Evolutionary conservation across 495 filamentous ascomycete genomes (phyloP), one percentile per base, ranked within the genome.

Genomic region (Trichoderma gamsii): DNA sequence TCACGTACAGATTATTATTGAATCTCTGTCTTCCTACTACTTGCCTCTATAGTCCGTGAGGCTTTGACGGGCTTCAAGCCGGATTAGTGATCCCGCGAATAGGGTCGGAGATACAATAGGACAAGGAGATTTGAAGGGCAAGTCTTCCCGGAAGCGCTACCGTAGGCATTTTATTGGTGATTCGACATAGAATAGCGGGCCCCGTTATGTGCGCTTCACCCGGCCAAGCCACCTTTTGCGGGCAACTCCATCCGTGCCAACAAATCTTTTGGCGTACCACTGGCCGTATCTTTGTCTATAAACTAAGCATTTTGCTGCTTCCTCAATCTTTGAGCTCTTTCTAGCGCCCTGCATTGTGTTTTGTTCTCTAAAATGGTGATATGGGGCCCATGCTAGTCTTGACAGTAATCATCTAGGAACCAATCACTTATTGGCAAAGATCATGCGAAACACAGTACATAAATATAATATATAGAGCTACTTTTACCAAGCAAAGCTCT

Each of bases 401-500:
- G 8, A 38, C 35, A 38, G 5, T 38, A 38, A 38, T 6, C 5
- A 0, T 38, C 35, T 5, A 6, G 8, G 5, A 38, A 5, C 8
- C 35, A 38, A 7, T 38, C 35, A 7, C 8, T 38, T 9, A 38
- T 4, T 38, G 35, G 35, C 0, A 38, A 3, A 38, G 7, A 38
- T 0, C 8, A 38, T 38, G 35, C 35, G 4, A 4, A 9, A 3
- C 7, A 38, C 35, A 38, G 5, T 38, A 38, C 35, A 38, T 4
- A 38, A 3, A 38, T 9, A 38, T 4, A 38, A 38, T 38, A 0
- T 38, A 7, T 9, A 38, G 35, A 38, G 35, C 35, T 7, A 7
- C 35, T 38, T 7, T 65, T 38, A 75, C 73, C 73, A 83, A 21
- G 71, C 73, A 69, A 84, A 82, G 8, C 75, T 79, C 65, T 84